Evolutionary conservation across 2,329 filamentous ascomycete species (phyloP), one percentile per base, ranked within the genome.

Genomic region (Diplodia intermedia): DNA sequence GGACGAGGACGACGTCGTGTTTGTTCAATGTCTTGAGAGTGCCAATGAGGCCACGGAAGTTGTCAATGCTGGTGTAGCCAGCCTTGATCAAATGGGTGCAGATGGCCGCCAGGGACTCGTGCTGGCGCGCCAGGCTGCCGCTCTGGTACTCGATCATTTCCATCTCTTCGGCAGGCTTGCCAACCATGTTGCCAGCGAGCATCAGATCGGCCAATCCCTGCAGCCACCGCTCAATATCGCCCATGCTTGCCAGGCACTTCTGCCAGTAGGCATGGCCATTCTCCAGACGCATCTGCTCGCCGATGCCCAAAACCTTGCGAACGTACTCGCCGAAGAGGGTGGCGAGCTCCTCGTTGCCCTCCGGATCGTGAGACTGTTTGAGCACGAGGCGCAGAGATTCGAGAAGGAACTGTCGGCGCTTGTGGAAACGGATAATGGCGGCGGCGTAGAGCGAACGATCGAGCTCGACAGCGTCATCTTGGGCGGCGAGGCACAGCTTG

Each of bases 351-450:
- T 76, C 69, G 8, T 76, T 73, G 3, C 69, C 67, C 29, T 74
- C 75, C 2, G 71, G 73, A 55, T 73, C 78, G 62, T 83, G 81
- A 68, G 88, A 86, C 65, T 92, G 83, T 74, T 91, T 88, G 69
- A 97, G 83, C 67, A 97, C 85, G 36, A 97, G 84, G 65, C 94
- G 90, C 73, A 97, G 83, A 73, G 90, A 93, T 77, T 97, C 92
- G 40, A 98, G 87, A 52, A 96, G 82, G 74, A 90, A 93, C 75
- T 91, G 90, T 71, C 94, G 89, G 72, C 92, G 89, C 73, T 94
- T 89, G 79, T 99, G 94, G 79, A 96, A 97, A 71, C 90, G 88
- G 75, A 98, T 91, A 71, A 97, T 87, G 69, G 91, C 91, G 72
- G 91, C 90, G 77, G 94, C 89, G 66, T 93, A 85, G 69, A 92